Evolutionary conservation across 1,139 yeast species (phyloP).

Genomic region (Lodderomyces orthopsilosis): DNA sequence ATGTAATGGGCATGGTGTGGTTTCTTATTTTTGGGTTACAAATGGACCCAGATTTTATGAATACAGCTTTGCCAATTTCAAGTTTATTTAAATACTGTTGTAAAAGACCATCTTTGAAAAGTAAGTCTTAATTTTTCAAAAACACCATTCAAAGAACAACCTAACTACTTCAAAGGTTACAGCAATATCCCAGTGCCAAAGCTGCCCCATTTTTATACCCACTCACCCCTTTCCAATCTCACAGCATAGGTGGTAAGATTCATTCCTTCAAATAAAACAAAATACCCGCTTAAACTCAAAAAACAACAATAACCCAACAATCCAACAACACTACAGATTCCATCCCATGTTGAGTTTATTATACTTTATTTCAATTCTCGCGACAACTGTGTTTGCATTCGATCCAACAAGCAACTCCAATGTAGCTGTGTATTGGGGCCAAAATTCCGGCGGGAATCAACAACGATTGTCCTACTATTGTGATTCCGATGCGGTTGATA

Average conservation of each 20-base stretch:
- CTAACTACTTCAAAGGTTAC: too few relatives aligned
- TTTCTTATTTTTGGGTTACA: background rate
- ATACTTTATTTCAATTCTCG: constrained; percentile 8
- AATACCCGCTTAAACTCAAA: too few relatives aligned
- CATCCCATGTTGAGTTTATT: constrained; percentile 5
- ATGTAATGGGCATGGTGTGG: background rate
- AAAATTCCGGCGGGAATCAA: constrained; percentile 66
- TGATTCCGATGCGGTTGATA: constrained; percentile 64
- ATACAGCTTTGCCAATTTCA: background rate
- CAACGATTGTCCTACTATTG: constrained; percentile 66
- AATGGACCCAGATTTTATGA: background rate
- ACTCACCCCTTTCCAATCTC: constrained; percentile 2
- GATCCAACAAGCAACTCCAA: constrained; percentile 49
- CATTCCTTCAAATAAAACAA: constrained; percentile 1
- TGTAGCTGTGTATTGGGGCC: constrained; percentile 91
- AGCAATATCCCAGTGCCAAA: background rate
- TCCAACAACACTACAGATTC: background rate
- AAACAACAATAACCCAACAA: background rate
- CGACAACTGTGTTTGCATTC: constrained; percentile 28
- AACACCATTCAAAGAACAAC: too few relatives aligned
- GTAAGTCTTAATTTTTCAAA: background rate
- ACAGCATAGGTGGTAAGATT: constrained; percentile 2
- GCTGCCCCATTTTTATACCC: background rate
- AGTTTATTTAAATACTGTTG: background rate
- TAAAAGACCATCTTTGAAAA: background rate